phyloP scores from a whole-genome alignment of 2,329 filamentous ascomycete species.

The Ophiostoma ips region DNA sequence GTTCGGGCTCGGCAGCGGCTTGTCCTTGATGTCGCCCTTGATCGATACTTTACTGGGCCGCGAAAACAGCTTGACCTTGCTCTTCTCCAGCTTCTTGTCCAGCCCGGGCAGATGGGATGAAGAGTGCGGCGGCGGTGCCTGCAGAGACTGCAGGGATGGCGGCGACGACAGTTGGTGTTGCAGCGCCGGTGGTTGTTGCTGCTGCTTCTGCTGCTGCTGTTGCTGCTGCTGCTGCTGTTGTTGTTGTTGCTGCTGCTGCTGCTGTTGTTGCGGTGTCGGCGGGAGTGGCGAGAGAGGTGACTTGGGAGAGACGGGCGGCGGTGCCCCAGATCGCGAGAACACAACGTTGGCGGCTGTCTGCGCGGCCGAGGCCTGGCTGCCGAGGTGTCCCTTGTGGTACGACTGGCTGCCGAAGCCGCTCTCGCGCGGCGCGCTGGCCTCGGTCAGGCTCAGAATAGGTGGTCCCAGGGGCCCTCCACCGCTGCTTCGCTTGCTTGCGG shows the following conservation, averaged over 20 bases:
- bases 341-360: conserved; percentile 60
- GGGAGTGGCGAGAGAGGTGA: conserved; percentile 4
- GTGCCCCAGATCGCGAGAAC: conserved; percentile 48
- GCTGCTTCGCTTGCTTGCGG: conserved; percentile 29
- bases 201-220: conserved; percentile 8
- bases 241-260: conserved; percentile 7
- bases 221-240: conserved; percentile 7
- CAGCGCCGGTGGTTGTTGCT: conserved; percentile 4
- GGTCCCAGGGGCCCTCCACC: conserved; percentile 42
- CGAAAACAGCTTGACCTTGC: conserved; percentile 71
- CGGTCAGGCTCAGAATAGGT: conserved; percentile 49
- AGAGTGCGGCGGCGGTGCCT: conserved; percentile 19
- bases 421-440: conserved; percentile 48
- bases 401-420: conserved; percentile 34
- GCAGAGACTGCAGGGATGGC: background rate
- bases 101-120: conserved; percentile 27
- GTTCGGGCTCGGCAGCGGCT: conserved; percentile 57
- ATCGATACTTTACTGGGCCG: conserved; percentile 62
- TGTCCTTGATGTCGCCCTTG: conserved; percentile 52
- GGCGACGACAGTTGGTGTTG: conserved; percentile 8
- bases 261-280: background rate
- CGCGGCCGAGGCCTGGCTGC: conserved; percentile 48
- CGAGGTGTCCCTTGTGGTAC: conserved; percentile 48
- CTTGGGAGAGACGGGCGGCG: conserved; percentile 25
- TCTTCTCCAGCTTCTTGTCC: conserved; percentile 56